Evolutionary conservation across 805 yeast species (phyloP).

Genomic region (Maudiozyma saulgeensis): DNA sequence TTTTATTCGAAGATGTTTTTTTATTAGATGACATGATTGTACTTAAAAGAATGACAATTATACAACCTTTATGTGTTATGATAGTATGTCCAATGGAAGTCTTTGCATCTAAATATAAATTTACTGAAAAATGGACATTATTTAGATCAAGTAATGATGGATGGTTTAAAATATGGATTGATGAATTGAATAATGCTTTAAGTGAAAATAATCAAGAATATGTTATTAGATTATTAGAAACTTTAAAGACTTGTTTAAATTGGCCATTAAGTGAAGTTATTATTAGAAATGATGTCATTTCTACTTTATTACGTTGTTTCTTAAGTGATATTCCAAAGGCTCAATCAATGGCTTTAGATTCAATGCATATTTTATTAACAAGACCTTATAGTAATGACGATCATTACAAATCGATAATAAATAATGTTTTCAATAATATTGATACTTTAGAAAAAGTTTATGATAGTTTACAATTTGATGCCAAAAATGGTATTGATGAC

Average conservation of each 20-base stretch:
- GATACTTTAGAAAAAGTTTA: slow-evolving; percentile 57
- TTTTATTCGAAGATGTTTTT: slow-evolving; percentile 87
- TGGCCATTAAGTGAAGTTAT: slow-evolving; percentile 82
- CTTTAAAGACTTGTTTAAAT: slow-evolving; percentile 79
- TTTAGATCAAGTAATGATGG: slow-evolving; percentile 71
- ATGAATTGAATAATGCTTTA: slow-evolving; percentile 41
- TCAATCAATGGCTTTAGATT: slow-evolving; percentile 79
- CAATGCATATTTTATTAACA: slow-evolving; percentile 80
- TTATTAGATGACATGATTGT: slow-evolving; percentile 88
- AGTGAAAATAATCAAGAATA: slow-evolving; percentile 36
- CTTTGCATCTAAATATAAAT: slow-evolving; percentile 51
- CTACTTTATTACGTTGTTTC: slow-evolving; percentile 51
- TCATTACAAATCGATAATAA: slow-evolving; percentile 72
- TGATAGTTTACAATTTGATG: slow-evolving; percentile 41
- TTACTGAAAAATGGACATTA: slow-evolving; percentile 36
- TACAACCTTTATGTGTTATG: slow-evolving; percentile 77
- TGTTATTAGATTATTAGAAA: slow-evolving; percentile 61
- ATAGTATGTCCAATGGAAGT: slow-evolving; percentile 64
- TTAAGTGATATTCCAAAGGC: slow-evolving; percentile 53
- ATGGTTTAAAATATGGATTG: slow-evolving; percentile 74
- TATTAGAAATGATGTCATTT: slow-evolving; percentile 53
- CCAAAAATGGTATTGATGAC: slow-evolving; percentile 64
- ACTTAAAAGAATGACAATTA: slow-evolving; percentile 61
- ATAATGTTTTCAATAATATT: slow-evolving; percentile 77
- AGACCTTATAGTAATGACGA: slow-evolving; percentile 54